Base-by-base conservation (phyloP, 257 asterid species). In the Misopates orontium region DNA sequence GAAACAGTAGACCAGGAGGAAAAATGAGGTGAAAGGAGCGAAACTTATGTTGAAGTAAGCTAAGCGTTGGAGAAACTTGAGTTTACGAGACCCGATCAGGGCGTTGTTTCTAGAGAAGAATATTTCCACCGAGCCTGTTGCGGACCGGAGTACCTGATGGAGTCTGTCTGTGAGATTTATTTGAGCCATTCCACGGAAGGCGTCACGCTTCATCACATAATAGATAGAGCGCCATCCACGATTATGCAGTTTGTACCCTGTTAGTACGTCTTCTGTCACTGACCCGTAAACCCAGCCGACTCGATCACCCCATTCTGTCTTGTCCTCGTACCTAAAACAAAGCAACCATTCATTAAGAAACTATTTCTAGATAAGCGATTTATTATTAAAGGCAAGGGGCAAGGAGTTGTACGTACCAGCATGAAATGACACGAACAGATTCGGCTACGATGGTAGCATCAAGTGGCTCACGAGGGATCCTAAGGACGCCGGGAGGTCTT, bases 251-350 rank as follows among this genome's bases (percentile, higher is more conserved):
- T 87, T 62, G 22, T 84, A 84, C 16, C 90, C 90, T 0, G 90
- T 84, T 32, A 84, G 87, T 11, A 84, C 87, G 16, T 84, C 90
- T 63, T 84, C 90, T 3, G 90, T 84, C 4, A 84, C 90, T 1
- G 90, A 84, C 4, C 90, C 87, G 51, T 84, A 84, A 56, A 84
- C 79, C 91, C 91, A 84, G 9, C 91, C 91, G 10, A 84, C 87
- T 0, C 87, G 82, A 44, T 75, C 74, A 58, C 90, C 90, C 90
- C 90, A 84, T 25, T 84, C 84, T 2, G 87, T 84, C 70, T 82
- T 82, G 24, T 84, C 91, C 79, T 84, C 91, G 36, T 84, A 82
- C 87, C 36, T 28, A 6, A 28, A 28, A 28, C 36, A 6, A n/a
- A n/a, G n/a, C n/a, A n/a, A n/a, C n/a, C n/a, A n/a, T n/a, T n/a